Percentiles rank a stretch among this genome's conserved stretches.
phyloP scores from a whole-genome alignment of 163 green algal species.

The Chlorella variabilis region DNA sequence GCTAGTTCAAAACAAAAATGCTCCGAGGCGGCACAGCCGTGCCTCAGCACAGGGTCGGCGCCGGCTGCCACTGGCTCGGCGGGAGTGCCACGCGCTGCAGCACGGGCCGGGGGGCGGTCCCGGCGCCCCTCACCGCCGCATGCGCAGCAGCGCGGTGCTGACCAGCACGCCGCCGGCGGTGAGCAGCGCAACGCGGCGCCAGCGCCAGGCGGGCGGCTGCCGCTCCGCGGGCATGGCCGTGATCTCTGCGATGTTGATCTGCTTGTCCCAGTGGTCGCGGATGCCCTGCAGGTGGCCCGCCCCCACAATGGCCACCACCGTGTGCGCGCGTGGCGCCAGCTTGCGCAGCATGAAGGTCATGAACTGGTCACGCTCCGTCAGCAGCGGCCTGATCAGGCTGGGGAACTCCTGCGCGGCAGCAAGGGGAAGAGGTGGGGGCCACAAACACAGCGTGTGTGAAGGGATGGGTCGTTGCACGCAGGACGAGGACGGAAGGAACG shows the following conservation, averaged over 20 bases:
- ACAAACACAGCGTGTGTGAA: too few species aligned
- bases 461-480: too few species aligned
- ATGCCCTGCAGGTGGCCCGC: constrained; percentile 71
- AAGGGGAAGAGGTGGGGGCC: neutral
- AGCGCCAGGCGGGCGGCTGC: neutral
- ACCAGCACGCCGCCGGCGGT: constrained; percentile 22
- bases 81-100: too few species aligned
- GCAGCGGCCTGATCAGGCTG: constrained; percentile 54
- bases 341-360: constrained; percentile 56
- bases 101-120: too few species aligned
- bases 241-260: constrained; percentile 58
- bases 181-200: constrained; percentile 23
- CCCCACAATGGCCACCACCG: constrained; percentile 72
- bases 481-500: too few species aligned
- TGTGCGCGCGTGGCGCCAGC: constrained; percentile 48
- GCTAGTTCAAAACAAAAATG: too few species aligned
- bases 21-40: too few species aligned
- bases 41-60: too few species aligned
- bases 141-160: constrained; percentile 12
- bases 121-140: constrained; percentile 1
- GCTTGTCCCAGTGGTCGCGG: constrained; percentile 54
- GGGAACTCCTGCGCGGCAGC: constrained; percentile 51
- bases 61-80: too few species aligned
- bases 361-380: constrained; percentile 69
- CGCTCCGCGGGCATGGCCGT: constrained; percentile 34